Base-by-base conservation (phyloP, 2,329 filamentous ascomycete species). In the Aspergillus spinulosporus region DNA sequence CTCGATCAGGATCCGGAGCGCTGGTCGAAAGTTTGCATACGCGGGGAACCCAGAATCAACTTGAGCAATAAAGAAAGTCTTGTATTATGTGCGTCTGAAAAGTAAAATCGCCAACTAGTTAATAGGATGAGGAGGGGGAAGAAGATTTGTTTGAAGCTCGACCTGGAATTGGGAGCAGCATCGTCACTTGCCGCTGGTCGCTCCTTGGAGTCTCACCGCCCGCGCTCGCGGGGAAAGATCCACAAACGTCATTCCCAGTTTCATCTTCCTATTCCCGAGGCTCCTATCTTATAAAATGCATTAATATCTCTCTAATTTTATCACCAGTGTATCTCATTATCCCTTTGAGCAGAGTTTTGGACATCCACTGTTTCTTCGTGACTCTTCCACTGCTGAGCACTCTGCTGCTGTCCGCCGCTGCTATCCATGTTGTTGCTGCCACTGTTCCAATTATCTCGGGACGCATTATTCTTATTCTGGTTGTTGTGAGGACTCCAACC, bases 1-100 rank as follows among this genome's bases (percentile, higher is more conserved):
- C 62, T 64, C 48, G 54, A 49, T 57, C 43, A 50, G 45, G 50
- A 37, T 37, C 34, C 34, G 34, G 49, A 55, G 21, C 46, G 32
- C 53, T 6, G 40, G 45, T 15, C 11, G 6, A 34, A 42, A 28
- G 42, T 31, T 47, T 11, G 42, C 26, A 45, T 43, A 31, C 14
- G 37, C 21, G 21, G 21, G 21, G 21, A 21, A 21, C 21, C 21
- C 21, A 37, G 11, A 12, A 37, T 3, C 2, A n/a, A 7, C 5
- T 44, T 29, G 21, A 31, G 7, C 34, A 3, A 39, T 32, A 37
- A n/a, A 39, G 14, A 44, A 5, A 42, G 39, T 15, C 21, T 21
- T 3, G 4, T 42, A 21, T 7, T 49, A 37, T 54, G 49, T 36
- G 5, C 3, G 32, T 26, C 48, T 49, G 21, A 15, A 44, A 31